Conservation (phyloP, 2,329 filamentous ascomycete species). For the Tricladium varicosporioides region DNA sequence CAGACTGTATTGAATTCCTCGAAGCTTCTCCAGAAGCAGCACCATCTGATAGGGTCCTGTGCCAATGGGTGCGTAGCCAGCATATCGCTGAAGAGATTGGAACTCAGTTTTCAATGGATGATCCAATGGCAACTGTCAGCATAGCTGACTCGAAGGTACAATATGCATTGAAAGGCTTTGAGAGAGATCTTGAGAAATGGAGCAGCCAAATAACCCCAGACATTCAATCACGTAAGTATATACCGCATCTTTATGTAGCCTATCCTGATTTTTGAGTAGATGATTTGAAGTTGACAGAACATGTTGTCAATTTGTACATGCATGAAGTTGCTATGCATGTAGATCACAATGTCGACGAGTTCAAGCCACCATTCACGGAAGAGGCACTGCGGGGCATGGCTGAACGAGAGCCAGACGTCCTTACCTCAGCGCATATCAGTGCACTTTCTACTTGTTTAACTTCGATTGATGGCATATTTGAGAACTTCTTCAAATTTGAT, state of each 20-base stretch:
- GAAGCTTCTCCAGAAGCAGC: slow-evolving; percentile 40
- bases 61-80: slow-evolving; percentile 42
- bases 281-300: slow-evolving; percentile 48
- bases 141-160: slow-evolving; percentile 55
- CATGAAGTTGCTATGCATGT: slow-evolving; percentile 59
- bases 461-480: slow-evolving; percentile 53
- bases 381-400: slow-evolving; percentile 24
- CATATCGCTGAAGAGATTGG: slow-evolving; percentile 55
- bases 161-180: slow-evolving; percentile 52
- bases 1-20: slow-evolving; percentile 43
- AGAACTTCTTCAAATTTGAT: slow-evolving; percentile 48
- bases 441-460: slow-evolving; percentile 51
- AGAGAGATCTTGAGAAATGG: slow-evolving; percentile 50
- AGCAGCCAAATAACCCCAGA: slow-evolving; percentile 41
- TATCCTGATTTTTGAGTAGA: slow-evolving; percentile 34
- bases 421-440: slow-evolving; percentile 43
- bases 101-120: slow-evolving; percentile 52
- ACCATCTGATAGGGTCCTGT: slow-evolving; percentile 40
- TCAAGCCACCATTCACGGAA: slow-evolving; percentile 37
- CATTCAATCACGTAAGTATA: slow-evolving; percentile 29
- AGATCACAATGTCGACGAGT: slow-evolving; percentile 54
- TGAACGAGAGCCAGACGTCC: slow-evolving; percentile 17
- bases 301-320: slow-evolving; percentile 54
- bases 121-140: slow-evolving; percentile 40
- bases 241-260: background rate